phyloP scores from a whole-genome alignment of 2,329 filamentous ascomycete species.

The Pestalotiopsis sp. region DNA sequence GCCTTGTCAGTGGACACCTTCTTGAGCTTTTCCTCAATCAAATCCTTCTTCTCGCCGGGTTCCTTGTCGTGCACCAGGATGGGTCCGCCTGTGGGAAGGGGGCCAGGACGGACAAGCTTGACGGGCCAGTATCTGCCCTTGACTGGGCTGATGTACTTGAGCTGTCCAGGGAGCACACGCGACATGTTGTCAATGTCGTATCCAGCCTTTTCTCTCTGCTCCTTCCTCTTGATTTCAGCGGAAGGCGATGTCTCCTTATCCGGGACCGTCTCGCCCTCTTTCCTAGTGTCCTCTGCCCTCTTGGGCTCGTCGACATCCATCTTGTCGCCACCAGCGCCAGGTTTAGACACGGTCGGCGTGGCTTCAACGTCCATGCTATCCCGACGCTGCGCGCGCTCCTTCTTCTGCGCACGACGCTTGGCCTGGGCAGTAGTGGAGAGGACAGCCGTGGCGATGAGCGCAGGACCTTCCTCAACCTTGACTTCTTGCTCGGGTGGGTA shows the following conservation, averaged over 20 bases:
- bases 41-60: constrained; percentile 73
- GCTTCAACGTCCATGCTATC: constrained; percentile 96
- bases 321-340: constrained; percentile 63
- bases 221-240: constrained; percentile 77
- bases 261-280: constrained; percentile 46
- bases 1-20: constrained; percentile 68
- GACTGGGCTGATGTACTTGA: constrained; percentile 94
- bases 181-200: constrained; percentile 98
- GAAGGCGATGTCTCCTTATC: constrained; percentile 36
- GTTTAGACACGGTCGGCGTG: constrained; percentile 64
- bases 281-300: constrained; percentile 53
- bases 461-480: constrained; percentile 89
- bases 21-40: constrained; percentile 91
- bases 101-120: constrained; percentile 44
- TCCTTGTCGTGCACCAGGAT: constrained; percentile 86
- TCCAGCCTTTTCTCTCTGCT: constrained; percentile 93
- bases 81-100: constrained; percentile 85
- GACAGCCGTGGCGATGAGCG: constrained; percentile 92
- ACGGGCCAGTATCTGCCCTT: constrained; percentile 91
- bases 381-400: constrained; percentile 83
- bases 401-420: constrained; percentile 90
- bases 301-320: constrained; percentile 77
- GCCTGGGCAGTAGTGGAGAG: constrained; percentile 96
- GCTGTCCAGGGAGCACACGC: constrained; percentile 84
- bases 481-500: constrained; percentile 96